A percentile compares a stretch with the other conserved stretches of the same genome.
Conservation (phyloP, 768 basidiomycete genomes). For the Amanita subjunquillea region DNA sequence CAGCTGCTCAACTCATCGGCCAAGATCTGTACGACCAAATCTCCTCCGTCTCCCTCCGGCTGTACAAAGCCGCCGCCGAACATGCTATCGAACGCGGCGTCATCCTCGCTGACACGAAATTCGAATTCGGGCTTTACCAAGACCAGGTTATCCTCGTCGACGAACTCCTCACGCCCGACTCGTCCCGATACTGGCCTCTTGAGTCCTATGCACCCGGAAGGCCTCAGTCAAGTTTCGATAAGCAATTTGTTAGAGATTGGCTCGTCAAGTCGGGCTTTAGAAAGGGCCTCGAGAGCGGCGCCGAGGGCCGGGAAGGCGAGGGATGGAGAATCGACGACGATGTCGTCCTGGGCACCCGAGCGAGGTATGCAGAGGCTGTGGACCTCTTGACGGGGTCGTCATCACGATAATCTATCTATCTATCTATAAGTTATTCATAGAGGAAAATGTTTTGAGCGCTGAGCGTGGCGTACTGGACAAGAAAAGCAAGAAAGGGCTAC, state of each 20-base stretch:
- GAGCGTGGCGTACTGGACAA: no score
- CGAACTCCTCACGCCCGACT: constrained; percentile 96
- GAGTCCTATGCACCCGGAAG: constrained; percentile 62
- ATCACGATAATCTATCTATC: neutral
- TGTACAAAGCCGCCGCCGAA: constrained; percentile 68
- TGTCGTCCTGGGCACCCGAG: constrained; percentile 67
- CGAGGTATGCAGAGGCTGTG: constrained; percentile 74
- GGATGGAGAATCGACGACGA: constrained; percentile 74
- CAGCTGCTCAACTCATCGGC: constrained; percentile 62
- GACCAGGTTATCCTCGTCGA: constrained; percentile 73
- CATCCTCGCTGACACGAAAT: constrained; percentile 97
- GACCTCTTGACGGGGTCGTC: constrained; percentile 33
- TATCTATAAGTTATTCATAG: neutral
- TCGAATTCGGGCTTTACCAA: constrained; percentile 79
- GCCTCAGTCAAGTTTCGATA: constrained; percentile 88
- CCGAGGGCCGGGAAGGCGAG: constrained; percentile 48
- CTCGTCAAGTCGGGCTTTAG: constrained; percentile 62
- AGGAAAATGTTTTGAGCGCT: no score
- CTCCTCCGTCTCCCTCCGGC: constrained; percentile 45
- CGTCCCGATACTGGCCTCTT: constrained; percentile 92
- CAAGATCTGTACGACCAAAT: constrained; percentile 51
- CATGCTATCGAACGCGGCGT: constrained; percentile 69
- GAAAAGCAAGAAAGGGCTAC: no score
- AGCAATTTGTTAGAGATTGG: constrained; percentile 93
- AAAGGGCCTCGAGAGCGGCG: constrained; percentile 73